These are phyloP conservation scores for Carnegiea gigantea DNA, from an alignment of 179 eudicot species.

Conservation along the genomic window DNA sequence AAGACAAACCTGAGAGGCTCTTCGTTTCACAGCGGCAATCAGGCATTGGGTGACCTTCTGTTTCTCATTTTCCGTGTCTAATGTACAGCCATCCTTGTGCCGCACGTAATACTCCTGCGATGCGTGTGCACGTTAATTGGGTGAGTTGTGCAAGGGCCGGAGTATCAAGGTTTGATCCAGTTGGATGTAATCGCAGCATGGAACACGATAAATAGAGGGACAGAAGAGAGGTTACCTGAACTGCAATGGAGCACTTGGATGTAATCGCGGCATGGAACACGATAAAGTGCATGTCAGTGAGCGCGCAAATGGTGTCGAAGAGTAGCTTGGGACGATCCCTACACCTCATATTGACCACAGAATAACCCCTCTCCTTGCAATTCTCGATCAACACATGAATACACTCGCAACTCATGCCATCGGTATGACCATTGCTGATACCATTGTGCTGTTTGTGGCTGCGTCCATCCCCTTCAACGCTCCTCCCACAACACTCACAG, in stretches of 20 bases:
- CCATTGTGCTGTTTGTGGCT: conserved; percentile 3
- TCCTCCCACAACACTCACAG: conserved; percentile 33
- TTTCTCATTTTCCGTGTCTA: conserved; percentile 51
- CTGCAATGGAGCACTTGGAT: conserved; percentile 50
- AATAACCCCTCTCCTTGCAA: conserved; percentile 62
- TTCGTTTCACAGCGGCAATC: conserved; percentile 72
- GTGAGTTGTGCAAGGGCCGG: background rate
- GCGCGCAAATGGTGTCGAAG: conserved; percentile 76
- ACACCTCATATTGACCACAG: conserved; percentile 58
- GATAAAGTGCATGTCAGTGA: conserved; percentile 71
- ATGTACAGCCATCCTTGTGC: conserved; percentile 54
- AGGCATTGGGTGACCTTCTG: conserved; percentile 54
- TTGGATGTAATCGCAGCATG: too few species aligned
- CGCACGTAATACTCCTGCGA: conserved; percentile 75
- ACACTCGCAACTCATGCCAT: conserved; percentile 24
- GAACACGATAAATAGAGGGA: background rate
- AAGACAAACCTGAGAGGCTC: conserved; percentile 64
- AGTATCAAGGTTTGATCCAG: background rate
- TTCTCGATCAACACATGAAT: conserved; percentile 52
- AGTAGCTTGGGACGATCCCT: conserved; percentile 75
- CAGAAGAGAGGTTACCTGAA: conserved; percentile 43
- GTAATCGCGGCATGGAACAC: conserved; percentile 77
- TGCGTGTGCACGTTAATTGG: too few species aligned
- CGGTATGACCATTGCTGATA: background rate
- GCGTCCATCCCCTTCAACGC: background rate